Conservation (phyloP, 805 yeast genomes). For the Barnettozyma populi region DNA sequence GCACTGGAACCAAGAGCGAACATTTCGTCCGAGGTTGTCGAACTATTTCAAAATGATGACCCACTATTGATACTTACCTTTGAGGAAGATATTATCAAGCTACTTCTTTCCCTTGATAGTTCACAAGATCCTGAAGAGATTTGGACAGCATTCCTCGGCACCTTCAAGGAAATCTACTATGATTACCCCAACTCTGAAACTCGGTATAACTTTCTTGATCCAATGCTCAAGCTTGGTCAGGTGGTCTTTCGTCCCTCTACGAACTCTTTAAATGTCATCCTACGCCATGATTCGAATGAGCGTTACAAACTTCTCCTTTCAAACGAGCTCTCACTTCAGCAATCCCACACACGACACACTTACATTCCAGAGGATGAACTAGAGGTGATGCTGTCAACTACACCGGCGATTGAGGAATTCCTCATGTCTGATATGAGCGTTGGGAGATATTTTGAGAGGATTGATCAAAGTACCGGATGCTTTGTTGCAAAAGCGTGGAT, state of each 20-base stretch:
- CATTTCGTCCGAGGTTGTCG: not conserved
- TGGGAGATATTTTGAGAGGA: slow-evolving; percentile 5
- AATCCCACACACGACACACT: not conserved
- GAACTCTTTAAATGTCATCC: slow-evolving; percentile 4
- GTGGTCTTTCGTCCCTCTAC: slow-evolving; percentile 1
- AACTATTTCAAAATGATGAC: not conserved
- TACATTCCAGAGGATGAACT: slow-evolving; percentile 3
- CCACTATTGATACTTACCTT: slow-evolving; percentile 2
- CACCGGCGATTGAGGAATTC: not conserved
- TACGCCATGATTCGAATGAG: not conserved
- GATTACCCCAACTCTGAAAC: slow-evolving; percentile 5
- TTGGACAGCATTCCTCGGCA: not conserved
- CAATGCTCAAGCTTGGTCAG: slow-evolving; percentile 8
- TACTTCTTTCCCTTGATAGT: not conserved
- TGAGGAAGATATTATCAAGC: not conserved
- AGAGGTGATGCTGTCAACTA: not conserved
- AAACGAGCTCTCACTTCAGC: slow-evolving; percentile 2
- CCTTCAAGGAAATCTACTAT: not conserved
- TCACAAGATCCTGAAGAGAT: not conserved
- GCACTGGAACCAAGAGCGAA: not conserved
- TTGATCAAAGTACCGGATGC: not conserved
- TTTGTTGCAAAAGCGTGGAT: slow-evolving; percentile 3
- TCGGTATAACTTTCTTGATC: slow-evolving; percentile 4
- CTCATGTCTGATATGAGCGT: not conserved
- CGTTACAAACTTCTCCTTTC: not conserved